Conservation (phyloP, 441 rosid genomes). For the Erodium trifolium region DNA sequence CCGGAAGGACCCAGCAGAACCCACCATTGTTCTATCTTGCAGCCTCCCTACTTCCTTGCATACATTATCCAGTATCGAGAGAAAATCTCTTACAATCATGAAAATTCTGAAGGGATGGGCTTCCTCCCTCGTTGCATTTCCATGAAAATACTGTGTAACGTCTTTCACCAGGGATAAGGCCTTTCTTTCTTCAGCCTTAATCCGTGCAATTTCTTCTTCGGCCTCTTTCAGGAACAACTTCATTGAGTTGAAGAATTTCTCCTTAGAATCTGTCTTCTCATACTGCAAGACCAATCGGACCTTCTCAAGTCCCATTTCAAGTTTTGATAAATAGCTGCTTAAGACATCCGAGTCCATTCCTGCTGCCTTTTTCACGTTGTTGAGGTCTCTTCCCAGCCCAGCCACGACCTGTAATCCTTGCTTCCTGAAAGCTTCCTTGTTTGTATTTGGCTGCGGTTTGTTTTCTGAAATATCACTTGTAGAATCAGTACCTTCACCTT, state of each 20-base stretch:
- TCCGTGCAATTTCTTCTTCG: constrained; percentile 59
- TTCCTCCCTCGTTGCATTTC: constrained; percentile 78
- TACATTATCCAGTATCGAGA: constrained; percentile 67
- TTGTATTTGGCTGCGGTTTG: constrained; percentile 22
- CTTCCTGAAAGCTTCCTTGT: constrained; percentile 66
- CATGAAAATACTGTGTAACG: constrained; percentile 85
- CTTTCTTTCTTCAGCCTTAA: constrained; percentile 64
- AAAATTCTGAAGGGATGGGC: constrained; percentile 93
- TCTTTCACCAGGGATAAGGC: constrained; percentile 74
- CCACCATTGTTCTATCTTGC: constrained; percentile 71
- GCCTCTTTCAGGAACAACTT: constrained; percentile 60
- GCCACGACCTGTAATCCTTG: constrained; percentile 85
- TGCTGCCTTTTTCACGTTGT: constrained; percentile 85
- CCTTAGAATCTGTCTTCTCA: constrained; percentile 48
- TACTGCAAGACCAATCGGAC: constrained; percentile 58
- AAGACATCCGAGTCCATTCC: constrained; percentile 94
- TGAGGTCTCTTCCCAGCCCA: constrained; percentile 74
- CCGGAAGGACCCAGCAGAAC: constrained; percentile 77
- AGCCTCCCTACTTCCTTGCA: constrained; percentile 86
- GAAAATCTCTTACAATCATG: constrained; percentile 87
- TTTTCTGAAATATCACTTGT: constrained; percentile 32
- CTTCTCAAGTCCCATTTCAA: constrained; percentile 72
- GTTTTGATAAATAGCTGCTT: constrained; percentile 75
- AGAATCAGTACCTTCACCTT: constrained; percentile 41
- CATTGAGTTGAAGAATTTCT: constrained; percentile 64